phyloP scores from a whole-genome alignment of 805 yeast genomes.

The Candida jianshihensis region DNA sequence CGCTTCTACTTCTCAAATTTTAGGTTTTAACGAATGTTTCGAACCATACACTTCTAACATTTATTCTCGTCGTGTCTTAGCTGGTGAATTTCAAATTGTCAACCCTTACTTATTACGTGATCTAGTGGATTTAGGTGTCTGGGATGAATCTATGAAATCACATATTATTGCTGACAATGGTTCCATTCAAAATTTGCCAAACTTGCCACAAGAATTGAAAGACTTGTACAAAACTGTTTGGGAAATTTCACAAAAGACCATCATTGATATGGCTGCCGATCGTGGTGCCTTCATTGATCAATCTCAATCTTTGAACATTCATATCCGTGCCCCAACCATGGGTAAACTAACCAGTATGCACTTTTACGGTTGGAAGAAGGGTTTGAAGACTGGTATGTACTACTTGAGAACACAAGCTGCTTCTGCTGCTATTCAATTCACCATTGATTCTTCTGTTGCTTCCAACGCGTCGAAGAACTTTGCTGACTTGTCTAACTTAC shows the following conservation, averaged over 20 bases:
- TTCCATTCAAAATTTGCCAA: constrained; percentile 70
- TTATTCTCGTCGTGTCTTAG: constrained; percentile 81
- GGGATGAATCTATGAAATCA: constrained; percentile 78
- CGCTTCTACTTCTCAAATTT: constrained; percentile 94
- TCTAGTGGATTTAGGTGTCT: constrained; percentile 70
- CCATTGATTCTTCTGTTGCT: constrained; percentile 38
- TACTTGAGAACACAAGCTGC: constrained; percentile 97
- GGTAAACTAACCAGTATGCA: constrained; percentile 97
- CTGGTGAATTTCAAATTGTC: constrained; percentile 93
- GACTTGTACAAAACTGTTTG: constrained; percentile 74
- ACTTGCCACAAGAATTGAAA: constrained; percentile 67
- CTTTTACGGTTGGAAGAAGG: constrained; percentile 98
- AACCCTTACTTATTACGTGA: constrained; percentile 83
- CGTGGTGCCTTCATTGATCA: constrained; percentile 91
- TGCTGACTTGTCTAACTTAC: constrained; percentile 28
- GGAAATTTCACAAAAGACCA: constrained; percentile 85
- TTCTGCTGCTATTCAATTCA: constrained; percentile 91
- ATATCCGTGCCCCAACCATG: constrained; percentile 86
- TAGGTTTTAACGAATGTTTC: constrained; percentile 92
- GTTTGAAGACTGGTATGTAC: constrained; percentile 98
- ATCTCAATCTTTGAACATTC: constrained; percentile 88
- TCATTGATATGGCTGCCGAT: constrained; percentile 68
- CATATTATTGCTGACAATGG: constrained; percentile 73
- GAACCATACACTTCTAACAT: constrained; percentile 96
- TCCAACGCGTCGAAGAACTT: constrained; percentile 42